Evolutionary conservation across 2,329 filamentous ascomycete species (phyloP), one percentile per base, ranked within the genome.

Genomic region (Epichloe brachyelytri): DNA sequence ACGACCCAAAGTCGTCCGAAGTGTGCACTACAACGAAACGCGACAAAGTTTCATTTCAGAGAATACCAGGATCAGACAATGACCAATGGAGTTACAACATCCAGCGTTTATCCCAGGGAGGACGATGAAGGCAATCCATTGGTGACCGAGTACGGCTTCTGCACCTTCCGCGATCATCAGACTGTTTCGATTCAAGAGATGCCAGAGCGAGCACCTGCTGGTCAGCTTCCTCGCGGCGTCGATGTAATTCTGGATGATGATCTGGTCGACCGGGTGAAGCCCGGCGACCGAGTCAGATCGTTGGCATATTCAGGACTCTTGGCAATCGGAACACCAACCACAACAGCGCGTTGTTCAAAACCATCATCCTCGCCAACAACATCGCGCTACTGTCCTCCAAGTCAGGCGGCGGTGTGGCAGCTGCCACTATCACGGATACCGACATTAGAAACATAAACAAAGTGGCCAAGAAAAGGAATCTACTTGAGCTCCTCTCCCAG

Each of bases 401-500:
- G 65, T 94, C 91, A 2, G 91, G 91, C 19, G 93, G 91, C 48
- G 93, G 91, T 36, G 86, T 97, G 58, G 91, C 91, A 0, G 86
- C 94, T 54, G 86, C 89, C 15, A 85, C 82, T 5, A 95, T 98
- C 59, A 97, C 93, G 17, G 93, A 97, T 66, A 93, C 86, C 1
- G 93, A 98, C 63, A 94, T 98, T 64, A 85, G 93, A 60, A 97
- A 98, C 65, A 98, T 98, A 75, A 97, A 97, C 74, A 96, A 95
- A 69, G 79, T 97, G 51, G 77, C 91, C 10, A 98, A 97, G 75
- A 93, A 93, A 69, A 90, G 84, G 69, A 90, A 93, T 56, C 78
- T 97, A 3, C 94, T 98, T 57, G 88, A 96, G 50, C 73, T 98
- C 43, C 77, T 98, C 6, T 93, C 93, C 0, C 90, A 96, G 60